Evolutionary conservation across 352 stramenopile species (phyloP).

Genomic region (Phytophthora boehmeriae): DNA sequence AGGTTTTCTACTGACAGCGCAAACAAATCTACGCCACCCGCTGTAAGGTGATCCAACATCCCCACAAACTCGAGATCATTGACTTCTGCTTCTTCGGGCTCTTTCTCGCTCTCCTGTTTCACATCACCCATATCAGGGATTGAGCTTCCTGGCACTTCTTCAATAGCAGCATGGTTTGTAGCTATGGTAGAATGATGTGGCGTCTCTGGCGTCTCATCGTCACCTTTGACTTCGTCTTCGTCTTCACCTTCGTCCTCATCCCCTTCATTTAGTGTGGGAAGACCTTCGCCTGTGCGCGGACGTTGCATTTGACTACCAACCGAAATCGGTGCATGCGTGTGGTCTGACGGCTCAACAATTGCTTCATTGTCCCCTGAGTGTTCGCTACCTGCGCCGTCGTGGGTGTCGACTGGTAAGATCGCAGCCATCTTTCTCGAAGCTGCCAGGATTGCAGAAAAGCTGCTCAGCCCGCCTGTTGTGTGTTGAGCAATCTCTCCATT

Average conservation of each 20-base stretch:
- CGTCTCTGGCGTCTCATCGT: constrained; percentile 30
- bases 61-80: constrained; percentile 26
- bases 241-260: constrained; percentile 24
- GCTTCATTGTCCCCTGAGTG: neutral
- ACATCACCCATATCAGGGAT: neutral
- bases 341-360: constrained; percentile 5
- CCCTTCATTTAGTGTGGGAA: constrained; percentile 27
- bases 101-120: constrained; percentile 5
- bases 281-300: constrained; percentile 4
- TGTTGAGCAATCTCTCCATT: constrained; percentile 1
- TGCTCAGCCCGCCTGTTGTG: constrained; percentile 20
- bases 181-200: neutral
- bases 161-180: neutral
- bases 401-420: neutral
- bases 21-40: constrained; percentile 34
- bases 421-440: constrained; percentile 23
- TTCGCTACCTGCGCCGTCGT: neutral
- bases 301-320: constrained; percentile 1
- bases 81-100: constrained; percentile 9
- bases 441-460: constrained; percentile 25
- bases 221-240: constrained; percentile 25
- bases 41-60: constrained; percentile 43
- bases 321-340: neutral
- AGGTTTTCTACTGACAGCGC: constrained; percentile 34
- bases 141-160: constrained; percentile 10